A percentile compares a stretch with the other conserved stretches of the same genome.
These are phyloP conservation scores for Stromatinia cepivora DNA, from an alignment of 2,329 filamentous ascomycete species.

Conservation along the genomic window DNA sequence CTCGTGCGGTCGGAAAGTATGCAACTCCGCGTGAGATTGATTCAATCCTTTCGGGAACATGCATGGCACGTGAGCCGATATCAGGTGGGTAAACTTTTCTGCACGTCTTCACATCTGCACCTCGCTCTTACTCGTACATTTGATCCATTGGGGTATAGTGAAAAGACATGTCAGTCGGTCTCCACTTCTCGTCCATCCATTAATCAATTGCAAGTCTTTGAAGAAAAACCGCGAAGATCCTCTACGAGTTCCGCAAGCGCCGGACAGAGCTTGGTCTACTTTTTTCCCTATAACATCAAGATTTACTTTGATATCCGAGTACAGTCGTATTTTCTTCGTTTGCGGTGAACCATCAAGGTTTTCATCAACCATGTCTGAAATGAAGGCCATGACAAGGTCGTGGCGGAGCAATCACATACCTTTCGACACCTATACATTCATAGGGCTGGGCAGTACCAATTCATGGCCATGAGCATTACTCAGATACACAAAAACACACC, in stretches of 20 bases:
- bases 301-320: no score
- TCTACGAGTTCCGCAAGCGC: background rate
- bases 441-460: background rate
- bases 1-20: background rate
- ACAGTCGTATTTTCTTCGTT: no score
- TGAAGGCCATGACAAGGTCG: no score
- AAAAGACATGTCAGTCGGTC: background rate
- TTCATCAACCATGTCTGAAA: no score
- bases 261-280: background rate
- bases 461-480: background rate
- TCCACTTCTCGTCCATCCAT: background rate
- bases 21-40: background rate
- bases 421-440: no score
- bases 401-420: no score
- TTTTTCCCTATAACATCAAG: background rate
- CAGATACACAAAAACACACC: background rate
- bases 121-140: background rate
- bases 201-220: background rate
- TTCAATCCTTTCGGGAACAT: background rate
- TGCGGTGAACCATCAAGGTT: no score
- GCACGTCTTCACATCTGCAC: background rate
- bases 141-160: background rate
- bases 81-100: background rate
- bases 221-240: background rate
- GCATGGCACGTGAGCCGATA: background rate